Conservation (phyloP, 805 yeast species). For the Myxozyma udenii region DNA sequence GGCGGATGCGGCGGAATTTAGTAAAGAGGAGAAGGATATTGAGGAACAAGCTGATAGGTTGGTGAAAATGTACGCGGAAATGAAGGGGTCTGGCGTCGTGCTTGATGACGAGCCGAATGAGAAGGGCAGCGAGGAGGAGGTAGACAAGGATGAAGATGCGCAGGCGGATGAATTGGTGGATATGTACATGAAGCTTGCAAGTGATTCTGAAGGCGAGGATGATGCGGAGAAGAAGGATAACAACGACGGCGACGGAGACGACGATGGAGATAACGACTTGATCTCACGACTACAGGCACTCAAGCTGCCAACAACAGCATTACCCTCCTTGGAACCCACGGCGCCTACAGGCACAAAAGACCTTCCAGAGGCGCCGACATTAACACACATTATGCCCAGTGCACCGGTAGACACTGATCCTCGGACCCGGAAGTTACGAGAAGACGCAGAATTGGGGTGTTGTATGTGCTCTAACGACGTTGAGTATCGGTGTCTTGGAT, state of each 20-base stretch:
- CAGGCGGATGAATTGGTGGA: conserved; percentile 24
- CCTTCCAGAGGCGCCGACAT: conserved; percentile 16
- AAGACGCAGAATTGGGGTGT: conserved; percentile 27
- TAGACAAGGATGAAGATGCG: conserved; percentile 15
- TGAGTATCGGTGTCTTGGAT: conserved; percentile 23
- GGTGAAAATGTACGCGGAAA: conserved; percentile 12
- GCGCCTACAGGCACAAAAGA: background rate
- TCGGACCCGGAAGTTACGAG: conserved; percentile 15
- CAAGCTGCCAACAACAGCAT: conserved; percentile 1
- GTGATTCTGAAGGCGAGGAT: conserved; percentile 12
- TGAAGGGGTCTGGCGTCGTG: conserved; percentile 7
- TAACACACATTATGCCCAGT: conserved; percentile 9
- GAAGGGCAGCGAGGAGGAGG: background rate
- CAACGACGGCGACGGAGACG: background rate
- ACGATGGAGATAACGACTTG: conserved; percentile 5
- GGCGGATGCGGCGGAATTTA: conserved; percentile 1
- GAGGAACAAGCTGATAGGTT: conserved; percentile 22
- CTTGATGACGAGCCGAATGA: background rate
- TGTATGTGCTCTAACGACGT: conserved; percentile 29
- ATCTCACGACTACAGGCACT: conserved; percentile 16
- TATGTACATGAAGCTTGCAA: conserved; percentile 20
- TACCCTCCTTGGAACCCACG: background rate
- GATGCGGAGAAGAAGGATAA: background rate
- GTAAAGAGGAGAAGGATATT: conserved; percentile 17
- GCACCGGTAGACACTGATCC: conserved; percentile 10